These are phyloP conservation scores for Trichophyton mentagrophytes DNA, from an alignment of 2,329 filamentous ascomycete species.

Conservation along the genomic window DNA sequence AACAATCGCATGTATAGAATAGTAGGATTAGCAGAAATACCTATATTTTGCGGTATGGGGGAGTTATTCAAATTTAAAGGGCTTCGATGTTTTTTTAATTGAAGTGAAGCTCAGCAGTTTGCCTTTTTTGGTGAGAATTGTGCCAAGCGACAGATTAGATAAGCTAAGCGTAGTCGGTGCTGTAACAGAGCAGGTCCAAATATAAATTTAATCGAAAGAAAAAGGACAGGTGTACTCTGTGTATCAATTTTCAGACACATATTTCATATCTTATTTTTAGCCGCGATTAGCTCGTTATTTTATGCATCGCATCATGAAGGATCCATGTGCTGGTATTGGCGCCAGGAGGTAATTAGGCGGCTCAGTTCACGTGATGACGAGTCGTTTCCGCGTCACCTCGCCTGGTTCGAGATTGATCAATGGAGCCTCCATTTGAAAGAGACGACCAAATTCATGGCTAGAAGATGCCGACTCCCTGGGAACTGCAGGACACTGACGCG, in stretches of 20 bases:
- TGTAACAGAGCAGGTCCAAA: too few species aligned
- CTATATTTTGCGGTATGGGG: neutral
- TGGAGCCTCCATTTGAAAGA: neutral
- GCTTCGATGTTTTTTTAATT: neutral
- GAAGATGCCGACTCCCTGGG: constrained; percentile 13
- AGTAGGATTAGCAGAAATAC: neutral
- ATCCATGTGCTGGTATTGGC: neutral
- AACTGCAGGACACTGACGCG: constrained; percentile 18
- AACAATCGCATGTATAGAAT: neutral
- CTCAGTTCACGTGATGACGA: neutral
- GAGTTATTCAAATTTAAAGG: neutral
- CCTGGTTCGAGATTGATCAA: neutral
- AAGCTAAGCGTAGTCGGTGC: neutral
- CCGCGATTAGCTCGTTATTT: neutral
- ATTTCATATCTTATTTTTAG: neutral
- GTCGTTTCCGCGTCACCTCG: neutral
- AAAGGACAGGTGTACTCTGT: too few species aligned
- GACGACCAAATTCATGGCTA: neutral
- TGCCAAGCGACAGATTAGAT: neutral
- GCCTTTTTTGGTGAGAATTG: neutral
- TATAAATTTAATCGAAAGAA: too few species aligned
- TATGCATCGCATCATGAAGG: neutral
- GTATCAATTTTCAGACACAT: too few species aligned
- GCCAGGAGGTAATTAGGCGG: too few species aligned
- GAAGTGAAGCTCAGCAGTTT: constrained; percentile 4